These are phyloP conservation scores for Meyerozyma athensensis DNA, from an alignment of 1,139 yeast species.

Conservation along the genomic window DNA sequence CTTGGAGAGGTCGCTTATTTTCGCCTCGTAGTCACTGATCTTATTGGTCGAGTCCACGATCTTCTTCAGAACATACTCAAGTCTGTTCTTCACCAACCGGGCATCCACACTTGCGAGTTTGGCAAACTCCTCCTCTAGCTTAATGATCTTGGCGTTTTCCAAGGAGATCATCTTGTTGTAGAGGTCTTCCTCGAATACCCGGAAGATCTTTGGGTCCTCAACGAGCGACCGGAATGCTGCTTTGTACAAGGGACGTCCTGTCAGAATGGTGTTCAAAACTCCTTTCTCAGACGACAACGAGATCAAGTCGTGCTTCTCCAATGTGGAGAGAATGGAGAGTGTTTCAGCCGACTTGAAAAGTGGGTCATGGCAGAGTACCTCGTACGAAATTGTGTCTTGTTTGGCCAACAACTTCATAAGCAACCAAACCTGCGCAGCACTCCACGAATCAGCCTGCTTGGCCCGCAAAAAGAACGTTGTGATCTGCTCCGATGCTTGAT, in stretches of 20 bases:
- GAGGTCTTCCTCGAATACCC: conserved; percentile 61
- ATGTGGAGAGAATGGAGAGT: conserved; percentile 49
- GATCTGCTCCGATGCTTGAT: conserved; percentile 83
- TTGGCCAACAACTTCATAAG: conserved; percentile 61
- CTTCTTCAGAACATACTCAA: conserved; percentile 62
- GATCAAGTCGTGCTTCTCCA: conserved; percentile 78
- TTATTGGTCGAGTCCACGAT: conserved; percentile 52
- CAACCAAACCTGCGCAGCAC: conserved; percentile 85
- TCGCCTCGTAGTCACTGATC: conserved; percentile 39
- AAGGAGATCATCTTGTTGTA: conserved; percentile 48
- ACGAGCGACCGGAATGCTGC: conserved; percentile 74
- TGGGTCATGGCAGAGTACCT: conserved; percentile 54
- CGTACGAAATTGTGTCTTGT: conserved; percentile 40
- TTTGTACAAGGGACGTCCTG: conserved; percentile 80
- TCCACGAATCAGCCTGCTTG: conserved; percentile 45
- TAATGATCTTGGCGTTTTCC: conserved; percentile 61
- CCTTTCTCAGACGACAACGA: conserved; percentile 71
- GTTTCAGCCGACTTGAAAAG: conserved; percentile 60
- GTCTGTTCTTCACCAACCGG: conserved; percentile 50
- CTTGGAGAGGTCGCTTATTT: conserved; percentile 15
- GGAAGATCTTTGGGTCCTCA: conserved; percentile 51
- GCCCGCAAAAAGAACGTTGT: conserved; percentile 64
- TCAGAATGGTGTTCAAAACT: conserved; percentile 55
- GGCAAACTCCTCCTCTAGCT: conserved; percentile 68
- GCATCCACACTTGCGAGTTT: conserved; percentile 46